Evolutionary conservation across 176 grass and related monocot species (phyloP), one percentile per base, ranked within the genome.

Genomic region (Oryza rufipogon): DNA sequence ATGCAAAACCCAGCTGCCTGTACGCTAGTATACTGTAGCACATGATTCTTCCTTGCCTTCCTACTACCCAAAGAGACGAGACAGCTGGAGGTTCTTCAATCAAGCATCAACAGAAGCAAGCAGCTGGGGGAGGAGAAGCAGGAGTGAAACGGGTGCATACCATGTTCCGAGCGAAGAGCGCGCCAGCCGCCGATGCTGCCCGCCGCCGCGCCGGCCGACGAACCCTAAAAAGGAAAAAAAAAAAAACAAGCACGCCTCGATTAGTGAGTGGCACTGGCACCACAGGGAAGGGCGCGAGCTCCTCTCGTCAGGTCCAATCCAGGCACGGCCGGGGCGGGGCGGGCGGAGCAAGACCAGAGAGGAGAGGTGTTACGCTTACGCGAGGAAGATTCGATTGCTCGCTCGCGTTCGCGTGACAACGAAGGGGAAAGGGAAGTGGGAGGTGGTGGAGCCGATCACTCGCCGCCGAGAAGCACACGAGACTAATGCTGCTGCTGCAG

Each of bases 111-210:
- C 23, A 11, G 77, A 47, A 11, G 42, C 42, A 44, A 44, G 42
- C 28, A 66, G 8, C 34, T 12, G 11, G 16, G 16, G 51, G 12
- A 19, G 16, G 49, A 16, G 49, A 4, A 58, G 7, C 56, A 2
- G 20, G 56, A 20, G 20, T 0, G 56, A 61, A 61, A 61, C 56
- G 20, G 56, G 42, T 44, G 9, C 7, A 20, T 80, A 88, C 81
- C 75, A 84, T 88, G 13, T 10, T 66, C 74, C 41, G 33, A 1
- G 68, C 4, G 81, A 73, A 61, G 39, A 49, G 15, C 54, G 86
- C 74, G 39, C 70, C 16, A 51, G 14, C 19, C 12, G 19, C 38
- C 36, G 42, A 63, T 30, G 80, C 36, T 20, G 3, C 25, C 25
- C 34, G 32, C 64, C 15, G 5, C 70, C 81, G 15, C 47, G 66